A percentile compares a stretch with the other conserved stretches of the same genome.
These are phyloP conservation scores for Rutstroemia sydowiana DNA, from an alignment of 2,329 filamentous ascomycete genomes.

Conservation along the genomic window DNA sequence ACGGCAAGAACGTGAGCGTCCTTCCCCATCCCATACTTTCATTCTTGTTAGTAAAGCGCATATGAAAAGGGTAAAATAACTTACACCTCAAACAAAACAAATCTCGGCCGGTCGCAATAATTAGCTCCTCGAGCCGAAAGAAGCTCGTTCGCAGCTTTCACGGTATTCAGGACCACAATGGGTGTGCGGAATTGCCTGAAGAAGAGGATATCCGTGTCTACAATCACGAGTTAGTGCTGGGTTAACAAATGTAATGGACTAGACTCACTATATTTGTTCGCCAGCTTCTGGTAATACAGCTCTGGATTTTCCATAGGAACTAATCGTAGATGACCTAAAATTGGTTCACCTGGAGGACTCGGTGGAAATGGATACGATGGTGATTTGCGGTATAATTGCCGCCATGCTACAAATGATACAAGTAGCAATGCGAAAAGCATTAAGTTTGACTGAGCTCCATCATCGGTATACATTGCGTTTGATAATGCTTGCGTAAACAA, in stretches of 20 bases:
- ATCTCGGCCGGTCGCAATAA: conserved; percentile 39
- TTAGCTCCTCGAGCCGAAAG: conserved; percentile 39
- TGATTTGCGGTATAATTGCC: not conserved
- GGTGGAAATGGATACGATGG: conserved; percentile 19
- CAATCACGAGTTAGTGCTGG: not conserved
- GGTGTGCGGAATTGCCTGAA: conserved; percentile 25
- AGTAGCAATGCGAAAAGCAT: not conserved
- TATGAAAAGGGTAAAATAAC: not conserved
- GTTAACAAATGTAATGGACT: not conserved
- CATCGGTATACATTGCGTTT: not conserved
- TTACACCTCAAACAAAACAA: conserved; percentile 29
- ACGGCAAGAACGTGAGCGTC: conserved; percentile 39
- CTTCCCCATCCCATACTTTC: conserved; percentile 35
- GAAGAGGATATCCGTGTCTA: conserved; percentile 19
- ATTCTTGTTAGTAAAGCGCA: not conserved
- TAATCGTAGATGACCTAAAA: conserved; percentile 22
- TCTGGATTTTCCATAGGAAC: conserved; percentile 20
- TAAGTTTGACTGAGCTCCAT: not conserved
- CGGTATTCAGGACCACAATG: conserved; percentile 39
- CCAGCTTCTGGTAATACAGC: conserved; percentile 20
- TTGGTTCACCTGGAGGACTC: conserved; percentile 20
- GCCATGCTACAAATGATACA: not conserved
- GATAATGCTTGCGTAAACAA: too few relatives aligned
- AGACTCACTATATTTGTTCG: conserved; percentile 19
- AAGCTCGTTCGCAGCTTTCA: conserved; percentile 36